Conservation (phyloP, 176 grass and related monocot genomes). For the Aegilops speltoides region DNA sequence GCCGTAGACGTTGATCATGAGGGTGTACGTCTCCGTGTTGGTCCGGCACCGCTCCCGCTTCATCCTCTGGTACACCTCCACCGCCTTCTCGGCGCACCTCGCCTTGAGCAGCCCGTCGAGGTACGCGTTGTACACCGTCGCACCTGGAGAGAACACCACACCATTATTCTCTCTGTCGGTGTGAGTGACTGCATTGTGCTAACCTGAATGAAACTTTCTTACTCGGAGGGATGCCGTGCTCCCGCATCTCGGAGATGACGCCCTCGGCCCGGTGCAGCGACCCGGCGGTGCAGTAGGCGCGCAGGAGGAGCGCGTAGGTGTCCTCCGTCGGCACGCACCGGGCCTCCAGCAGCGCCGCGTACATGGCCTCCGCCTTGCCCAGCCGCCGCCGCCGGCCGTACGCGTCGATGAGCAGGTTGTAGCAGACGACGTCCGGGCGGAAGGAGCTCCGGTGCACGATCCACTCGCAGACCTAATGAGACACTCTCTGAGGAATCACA, state of each 20-base stretch:
- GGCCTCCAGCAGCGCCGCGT: constrained; percentile 66
- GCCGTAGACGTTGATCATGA: constrained; percentile 92
- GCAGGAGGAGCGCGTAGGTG: constrained; percentile 75
- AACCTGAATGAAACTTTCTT: not conserved
- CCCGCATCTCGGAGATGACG: constrained; percentile 81
- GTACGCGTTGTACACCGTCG: constrained; percentile 74
- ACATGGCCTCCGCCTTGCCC: constrained; percentile 65
- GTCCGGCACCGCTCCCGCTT: constrained; percentile 70
- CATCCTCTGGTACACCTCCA: constrained; percentile 88
- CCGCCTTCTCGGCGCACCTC: constrained; percentile 65
- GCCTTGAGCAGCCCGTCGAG: constrained; percentile 70
- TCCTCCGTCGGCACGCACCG: constrained; percentile 87
- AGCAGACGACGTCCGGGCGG: constrained; percentile 70
- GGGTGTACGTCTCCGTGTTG: constrained; percentile 78
- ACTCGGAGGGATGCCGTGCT: constrained; percentile 69
- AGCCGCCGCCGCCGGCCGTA: constrained; percentile 55
- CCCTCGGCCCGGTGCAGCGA: constrained; percentile 69
- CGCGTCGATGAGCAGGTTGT: constrained; percentile 86
- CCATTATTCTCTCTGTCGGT: not conserved
- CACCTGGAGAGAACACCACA: constrained; percentile 35
- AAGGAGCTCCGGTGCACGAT: constrained; percentile 76
- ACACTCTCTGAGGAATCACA: constrained; percentile 37
- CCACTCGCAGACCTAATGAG: constrained; percentile 78
- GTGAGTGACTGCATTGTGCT: too few species aligned
- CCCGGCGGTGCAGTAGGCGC: constrained; percentile 65